Evolutionary conservation across 1,284 basidiomycete genomes (phyloP), one percentile per base, ranked within the genome.

Genomic region (Cutaneotrichosporon dermatis): DNA sequence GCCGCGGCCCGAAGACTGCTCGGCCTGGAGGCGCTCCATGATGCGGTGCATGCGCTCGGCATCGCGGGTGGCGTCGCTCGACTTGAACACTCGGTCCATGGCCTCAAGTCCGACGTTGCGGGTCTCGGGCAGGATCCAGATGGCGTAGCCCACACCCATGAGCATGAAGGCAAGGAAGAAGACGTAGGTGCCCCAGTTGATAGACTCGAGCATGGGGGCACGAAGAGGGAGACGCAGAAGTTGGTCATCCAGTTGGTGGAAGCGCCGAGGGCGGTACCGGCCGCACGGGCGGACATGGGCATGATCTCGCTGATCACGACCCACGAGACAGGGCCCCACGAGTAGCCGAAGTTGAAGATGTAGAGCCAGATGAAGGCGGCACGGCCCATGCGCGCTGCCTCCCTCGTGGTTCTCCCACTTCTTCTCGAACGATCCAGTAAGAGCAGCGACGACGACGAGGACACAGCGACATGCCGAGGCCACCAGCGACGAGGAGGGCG

Each of bases 361-460:
- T 65, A 68, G 57, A 64, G 33, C 66, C 66, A 68, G 42, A 68
- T 57, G 43, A 68, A 68, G 3, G 55, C 59, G 16, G 63, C 65
- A 16, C 59, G 1, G 65, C 52, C 65, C 65, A 66, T 6, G 52
- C 63, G 8, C 63, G 3, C 37, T 55, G 4, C 13, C 11, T 2
- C 34, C 46, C 34, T 49, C 2, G 57, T 64, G 56, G 11, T 50
- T 33, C 12, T 41, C 35, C 57, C 59, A 61, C 40, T 58, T 34
- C n/a, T 41, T 15, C 40, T 65, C 13, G 57, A 53, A 65, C 34
- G 42, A 39, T 5, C 55, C 67, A n/a, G 51, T 61, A 42, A 68
- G 39, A 13, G 57, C 64, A 13, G 60, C 66, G 33, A 69, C 66
- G 33, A 67, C 58, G 16, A 63, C 57, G n/a, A 65, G 63, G 63